These are phyloP conservation scores for Conringia planisiliqua DNA, from an alignment of 345 rosid species.

Conservation along the genomic window DNA sequence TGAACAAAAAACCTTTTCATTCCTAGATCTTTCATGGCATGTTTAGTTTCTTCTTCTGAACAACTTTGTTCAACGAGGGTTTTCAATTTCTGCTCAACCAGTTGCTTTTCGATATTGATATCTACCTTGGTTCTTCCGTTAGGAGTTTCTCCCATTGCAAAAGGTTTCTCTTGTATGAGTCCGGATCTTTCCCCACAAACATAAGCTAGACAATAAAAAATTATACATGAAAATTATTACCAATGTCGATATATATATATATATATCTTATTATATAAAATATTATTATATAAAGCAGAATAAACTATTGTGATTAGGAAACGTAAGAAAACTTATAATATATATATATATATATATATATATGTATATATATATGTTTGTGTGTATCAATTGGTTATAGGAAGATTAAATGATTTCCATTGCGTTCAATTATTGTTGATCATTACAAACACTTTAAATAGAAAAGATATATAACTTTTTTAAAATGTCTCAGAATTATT, in stretches of 20 bases:
- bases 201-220: neutral
- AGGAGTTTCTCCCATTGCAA: constrained; percentile 17
- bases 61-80: neutral
- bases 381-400: neutral
- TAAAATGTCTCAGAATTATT: neutral
- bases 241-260: neutral
- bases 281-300: no score
- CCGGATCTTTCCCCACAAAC: neutral
- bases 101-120: constrained; percentile 4
- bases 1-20: constrained; percentile 1
- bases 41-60: neutral
- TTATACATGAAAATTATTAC: neutral
- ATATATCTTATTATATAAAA: no score
- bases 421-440: no score
- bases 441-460: neutral
- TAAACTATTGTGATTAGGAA: no score
- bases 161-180: constrained; percentile 10
- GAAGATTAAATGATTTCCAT: neutral
- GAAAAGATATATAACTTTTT: no score
- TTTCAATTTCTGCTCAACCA: neutral
- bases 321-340: no score
- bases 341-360: no score
- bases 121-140: neutral
- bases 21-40: constrained; percentile 17
- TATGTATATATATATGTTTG: no score